Percentiles rank a stretch among this genome's conserved stretches.
phyloP scores from a whole-genome alignment of 495 filamentous ascomycete genomes.

The Acidomyces sp. region DNA sequence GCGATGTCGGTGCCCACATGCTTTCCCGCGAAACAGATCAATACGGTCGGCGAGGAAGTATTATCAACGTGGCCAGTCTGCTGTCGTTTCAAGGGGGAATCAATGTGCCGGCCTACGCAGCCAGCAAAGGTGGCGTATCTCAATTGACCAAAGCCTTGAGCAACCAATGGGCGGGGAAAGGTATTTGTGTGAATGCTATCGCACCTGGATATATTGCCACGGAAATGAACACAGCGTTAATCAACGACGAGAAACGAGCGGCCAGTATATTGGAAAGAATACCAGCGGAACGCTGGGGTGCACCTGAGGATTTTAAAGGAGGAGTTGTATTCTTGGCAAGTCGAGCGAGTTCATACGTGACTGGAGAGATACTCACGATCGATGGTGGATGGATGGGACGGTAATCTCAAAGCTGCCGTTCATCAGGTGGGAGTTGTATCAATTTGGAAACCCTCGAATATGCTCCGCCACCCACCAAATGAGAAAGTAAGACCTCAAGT shows the following conservation, averaged over 20 bases:
- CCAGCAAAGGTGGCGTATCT: conserved; percentile 73
- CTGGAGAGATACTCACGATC: conserved; percentile 65
- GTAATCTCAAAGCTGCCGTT: no score
- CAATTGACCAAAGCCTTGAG: conserved; percentile 79
- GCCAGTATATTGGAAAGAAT: conserved; percentile 69
- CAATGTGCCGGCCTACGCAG: conserved; percentile 82
- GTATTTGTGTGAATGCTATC: conserved; percentile 41
- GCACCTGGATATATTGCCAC: conserved; percentile 68
- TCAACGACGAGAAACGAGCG: conserved; percentile 55
- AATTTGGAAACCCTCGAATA: not conserved
- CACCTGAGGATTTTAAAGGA: conserved; percentile 81
- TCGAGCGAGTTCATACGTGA: conserved; percentile 65
- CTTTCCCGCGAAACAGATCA: conserved; percentile 43
- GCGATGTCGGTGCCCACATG: conserved; percentile 78
- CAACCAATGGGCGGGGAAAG: conserved; percentile 72
- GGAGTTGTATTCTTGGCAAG: conserved; percentile 66
- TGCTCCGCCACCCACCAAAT: not conserved
- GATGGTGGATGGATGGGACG: conserved; percentile 94
- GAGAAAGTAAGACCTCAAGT: no score
- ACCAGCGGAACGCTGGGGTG: conserved; percentile 76
- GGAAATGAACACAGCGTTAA: conserved; percentile 80
- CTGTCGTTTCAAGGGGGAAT: conserved; percentile 85
- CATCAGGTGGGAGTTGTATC: no score
- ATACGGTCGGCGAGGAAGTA: conserved; percentile 51
- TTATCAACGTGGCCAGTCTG: conserved; percentile 78